These are phyloP conservation scores for Jatropha multifida DNA, from an alignment of 441 rosid genomes.

Conservation along the genomic window DNA sequence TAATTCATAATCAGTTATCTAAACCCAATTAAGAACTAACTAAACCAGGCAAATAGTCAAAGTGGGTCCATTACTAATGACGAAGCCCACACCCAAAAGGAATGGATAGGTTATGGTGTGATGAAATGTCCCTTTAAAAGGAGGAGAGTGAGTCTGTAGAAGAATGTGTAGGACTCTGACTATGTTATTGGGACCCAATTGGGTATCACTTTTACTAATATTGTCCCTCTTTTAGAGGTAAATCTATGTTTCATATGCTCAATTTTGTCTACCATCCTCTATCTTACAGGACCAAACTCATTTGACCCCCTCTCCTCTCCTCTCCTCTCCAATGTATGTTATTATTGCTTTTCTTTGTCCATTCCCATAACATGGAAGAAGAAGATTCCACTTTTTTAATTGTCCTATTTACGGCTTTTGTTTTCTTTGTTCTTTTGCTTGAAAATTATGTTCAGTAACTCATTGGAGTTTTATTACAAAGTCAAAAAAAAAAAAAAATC, in stretches of 20 bases:
- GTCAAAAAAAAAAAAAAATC: no score
- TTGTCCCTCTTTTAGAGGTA: conserved; percentile 29
- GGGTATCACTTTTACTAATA: not conserved
- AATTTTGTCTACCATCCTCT: conserved; percentile 15
- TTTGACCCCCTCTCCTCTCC: not conserved
- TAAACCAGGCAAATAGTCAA: conserved; percentile 34
- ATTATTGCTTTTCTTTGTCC: not conserved
- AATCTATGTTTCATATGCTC: conserved; percentile 14
- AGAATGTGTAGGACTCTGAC: conserved; percentile 27
- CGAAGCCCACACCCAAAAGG: conserved; percentile 21
- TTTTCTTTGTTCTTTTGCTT: not conserved
- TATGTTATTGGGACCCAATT: conserved; percentile 17
- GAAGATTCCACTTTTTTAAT: not conserved
- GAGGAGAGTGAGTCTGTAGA: not conserved
- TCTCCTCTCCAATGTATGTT: no score
- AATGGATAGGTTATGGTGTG: conserved; percentile 2
- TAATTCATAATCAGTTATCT: not conserved
- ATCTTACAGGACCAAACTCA: not conserved
- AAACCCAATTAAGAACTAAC: not conserved
- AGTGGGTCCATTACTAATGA: conserved; percentile 38
- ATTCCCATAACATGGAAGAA: not conserved
- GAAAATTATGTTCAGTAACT: no score
- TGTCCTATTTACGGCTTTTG: not conserved
- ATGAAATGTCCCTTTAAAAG: conserved; percentile 1
- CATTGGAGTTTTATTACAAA: no score